A percentile compares a stretch with the other conserved stretches of the same genome.
Evolutionary conservation across 2,329 filamentous ascomycete genomes (phyloP).

Genomic region (Trichophyton mentagrophytes): DNA sequence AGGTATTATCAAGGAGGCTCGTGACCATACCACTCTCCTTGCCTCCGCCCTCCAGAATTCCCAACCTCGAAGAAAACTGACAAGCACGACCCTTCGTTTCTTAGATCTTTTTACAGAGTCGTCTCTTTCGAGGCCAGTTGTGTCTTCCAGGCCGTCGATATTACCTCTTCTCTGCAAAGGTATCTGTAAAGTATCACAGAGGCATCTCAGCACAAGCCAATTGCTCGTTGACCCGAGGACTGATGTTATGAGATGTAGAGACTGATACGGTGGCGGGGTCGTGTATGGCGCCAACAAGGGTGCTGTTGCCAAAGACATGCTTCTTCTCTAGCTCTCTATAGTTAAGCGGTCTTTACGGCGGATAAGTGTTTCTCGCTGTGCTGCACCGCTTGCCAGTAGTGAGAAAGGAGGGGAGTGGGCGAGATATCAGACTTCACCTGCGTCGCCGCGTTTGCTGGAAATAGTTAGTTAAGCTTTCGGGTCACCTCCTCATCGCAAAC

Average conservation of each 20-base stretch:
- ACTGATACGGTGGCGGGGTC: constrained; percentile 26
- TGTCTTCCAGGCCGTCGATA: constrained; percentile 12
- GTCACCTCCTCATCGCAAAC: not conserved
- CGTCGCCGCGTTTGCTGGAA: too few species aligned
- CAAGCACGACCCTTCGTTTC: constrained; percentile 50
- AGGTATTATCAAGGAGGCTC: not conserved
- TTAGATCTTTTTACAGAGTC: constrained; percentile 1
- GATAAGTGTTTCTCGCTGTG: not conserved
- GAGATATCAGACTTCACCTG: not conserved
- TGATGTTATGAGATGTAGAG: constrained; percentile 33
- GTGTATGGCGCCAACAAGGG: constrained; percentile 12
- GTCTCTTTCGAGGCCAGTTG: constrained; percentile 1
- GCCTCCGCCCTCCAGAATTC: constrained; percentile 65
- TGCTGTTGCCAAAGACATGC: constrained; percentile 13
- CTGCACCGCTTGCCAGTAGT: not conserved
- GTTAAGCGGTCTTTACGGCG: not conserved
- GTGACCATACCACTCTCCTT: constrained; percentile 47
- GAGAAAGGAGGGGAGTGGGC: not conserved
- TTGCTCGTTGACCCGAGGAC: constrained; percentile 39
- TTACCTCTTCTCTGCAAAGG: constrained; percentile 1
- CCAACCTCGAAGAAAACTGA: constrained; percentile 70
- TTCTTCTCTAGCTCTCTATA: not conserved
- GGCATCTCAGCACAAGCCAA: constrained; percentile 44
- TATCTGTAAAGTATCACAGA: constrained; percentile 35
- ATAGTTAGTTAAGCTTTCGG: not conserved